Percentiles rank a stretch among this genome's conserved stretches.
Conservation (phyloP, 805 yeast genomes). For the Hanseniaspora nectarophila region DNA sequence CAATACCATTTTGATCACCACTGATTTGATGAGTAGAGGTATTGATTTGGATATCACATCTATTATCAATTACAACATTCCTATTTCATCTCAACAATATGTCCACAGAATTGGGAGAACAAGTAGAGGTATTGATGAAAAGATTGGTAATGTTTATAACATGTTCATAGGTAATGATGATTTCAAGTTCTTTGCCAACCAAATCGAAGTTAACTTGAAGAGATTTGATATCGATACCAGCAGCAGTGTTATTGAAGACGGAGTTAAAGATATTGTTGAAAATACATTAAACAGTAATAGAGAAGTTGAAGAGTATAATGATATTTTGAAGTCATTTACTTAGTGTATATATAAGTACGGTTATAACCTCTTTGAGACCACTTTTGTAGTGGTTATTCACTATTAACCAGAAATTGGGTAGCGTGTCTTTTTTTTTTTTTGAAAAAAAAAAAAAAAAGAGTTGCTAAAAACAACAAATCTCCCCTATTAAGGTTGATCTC, state of each 20-base stretch:
- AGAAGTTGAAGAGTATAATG: slow-evolving; percentile 52
- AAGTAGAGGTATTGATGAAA: slow-evolving; percentile 69
- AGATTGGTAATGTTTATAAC: slow-evolving; percentile 58
- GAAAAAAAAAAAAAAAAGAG: no score
- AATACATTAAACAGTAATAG: not conserved
- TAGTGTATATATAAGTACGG: no score
- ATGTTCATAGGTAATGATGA: slow-evolving; percentile 73
- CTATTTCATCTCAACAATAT: slow-evolving; percentile 78
- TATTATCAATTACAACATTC: slow-evolving; percentile 84
- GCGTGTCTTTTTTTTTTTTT: no score
- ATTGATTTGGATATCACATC: slow-evolving; percentile 64
- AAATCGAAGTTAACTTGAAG: slow-evolving; percentile 40
- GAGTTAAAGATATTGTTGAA: slow-evolving; percentile 17
- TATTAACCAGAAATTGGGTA: no score
- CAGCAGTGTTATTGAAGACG: slow-evolving; percentile 27
- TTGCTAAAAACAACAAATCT: no score
- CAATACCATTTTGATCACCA: slow-evolving; percentile 48
- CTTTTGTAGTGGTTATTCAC: not conserved
- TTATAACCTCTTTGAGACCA: no score
- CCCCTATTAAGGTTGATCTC: no score
- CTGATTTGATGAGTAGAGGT: slow-evolving; percentile 95
- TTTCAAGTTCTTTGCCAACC: slow-evolving; percentile 46
- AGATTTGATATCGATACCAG: slow-evolving; percentile 28
- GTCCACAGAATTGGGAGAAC: slow-evolving; percentile 96
- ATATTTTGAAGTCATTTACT: slow-evolving; percentile 3